Conservation (phyloP, 768 basidiomycete species). For the Atractiella rhizophila region DNA sequence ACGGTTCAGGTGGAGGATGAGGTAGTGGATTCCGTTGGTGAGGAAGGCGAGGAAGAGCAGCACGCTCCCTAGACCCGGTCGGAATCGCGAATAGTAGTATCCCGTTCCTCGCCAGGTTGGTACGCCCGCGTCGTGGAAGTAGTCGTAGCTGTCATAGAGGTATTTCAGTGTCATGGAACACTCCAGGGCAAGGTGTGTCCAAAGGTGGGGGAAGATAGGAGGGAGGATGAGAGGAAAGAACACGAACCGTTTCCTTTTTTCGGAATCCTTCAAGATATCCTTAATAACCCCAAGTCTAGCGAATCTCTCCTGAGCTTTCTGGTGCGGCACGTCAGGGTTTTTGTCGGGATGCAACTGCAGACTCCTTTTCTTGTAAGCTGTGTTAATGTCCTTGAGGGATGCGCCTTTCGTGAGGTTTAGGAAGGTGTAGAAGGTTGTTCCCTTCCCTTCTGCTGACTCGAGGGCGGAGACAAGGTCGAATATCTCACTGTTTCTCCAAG, state of each 20-base stretch:
- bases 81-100: slow-evolving; percentile 91
- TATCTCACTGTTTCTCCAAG: too few species aligned
- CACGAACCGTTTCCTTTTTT: slow-evolving; percentile 51
- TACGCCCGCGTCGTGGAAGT: slow-evolving; percentile 89
- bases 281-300: slow-evolving; percentile 69
- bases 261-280: slow-evolving; percentile 49
- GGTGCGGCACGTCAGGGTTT: slow-evolving; percentile 47
- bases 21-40: slow-evolving; percentile 55
- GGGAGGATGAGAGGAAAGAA: too few species aligned
- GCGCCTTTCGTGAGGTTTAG: slow-evolving; percentile 55
- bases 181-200: too few species aligned
- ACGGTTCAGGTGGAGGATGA: slow-evolving; percentile 55
- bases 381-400: slow-evolving; percentile 46
- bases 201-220: background rate
- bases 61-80: slow-evolving; percentile 71
- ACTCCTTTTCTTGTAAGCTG: slow-evolving; percentile 77
- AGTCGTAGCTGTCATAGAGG: slow-evolving; percentile 36
- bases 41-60: slow-evolving; percentile 47
- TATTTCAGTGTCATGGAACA: too few species aligned
- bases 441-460: slow-evolving; percentile 34
- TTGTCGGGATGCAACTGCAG: slow-evolving; percentile 84
- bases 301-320: slow-evolving; percentile 61
- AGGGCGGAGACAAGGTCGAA: slow-evolving; percentile 17
- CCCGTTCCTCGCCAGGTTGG: slow-evolving; percentile 62
- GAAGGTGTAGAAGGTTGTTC: slow-evolving; percentile 89